Conservation (phyloP, 495 filamentous ascomycete genomes). For the Penicillium verhagenii region DNA sequence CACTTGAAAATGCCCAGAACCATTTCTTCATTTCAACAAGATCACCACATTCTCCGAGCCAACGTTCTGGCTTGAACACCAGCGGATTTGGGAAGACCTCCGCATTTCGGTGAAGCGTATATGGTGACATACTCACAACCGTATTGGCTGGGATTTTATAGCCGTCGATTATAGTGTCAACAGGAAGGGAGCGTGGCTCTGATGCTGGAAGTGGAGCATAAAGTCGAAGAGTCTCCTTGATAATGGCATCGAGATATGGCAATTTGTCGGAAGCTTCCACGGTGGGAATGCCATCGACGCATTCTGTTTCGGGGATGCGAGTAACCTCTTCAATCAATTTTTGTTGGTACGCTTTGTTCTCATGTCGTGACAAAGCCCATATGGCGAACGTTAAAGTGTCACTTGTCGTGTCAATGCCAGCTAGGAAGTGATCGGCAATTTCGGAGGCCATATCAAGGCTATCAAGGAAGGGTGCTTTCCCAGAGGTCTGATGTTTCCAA, state of each 20-base stretch:
- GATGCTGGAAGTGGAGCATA: slow-evolving; percentile 65
- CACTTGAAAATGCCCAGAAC: slow-evolving; percentile 78
- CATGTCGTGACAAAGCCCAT: slow-evolving; percentile 31
- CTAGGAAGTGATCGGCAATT: slow-evolving; percentile 10
- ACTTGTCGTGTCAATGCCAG: slow-evolving; percentile 18
- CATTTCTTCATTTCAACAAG: slow-evolving; percentile 54
- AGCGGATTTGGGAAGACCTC: slow-evolving; percentile 51
- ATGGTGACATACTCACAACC: slow-evolving; percentile 59
- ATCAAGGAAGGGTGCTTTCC: not conserved
- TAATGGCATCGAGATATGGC: slow-evolving; percentile 63
- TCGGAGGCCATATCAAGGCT: slow-evolving; percentile 14
- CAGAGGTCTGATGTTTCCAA: not conserved
- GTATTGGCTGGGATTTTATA: slow-evolving; percentile 55
- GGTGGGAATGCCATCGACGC: slow-evolving; percentile 29
- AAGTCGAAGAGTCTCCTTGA: slow-evolving; percentile 69
- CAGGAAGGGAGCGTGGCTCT: slow-evolving; percentile 52
- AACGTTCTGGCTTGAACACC: slow-evolving; percentile 56
- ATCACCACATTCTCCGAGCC: slow-evolving; percentile 40
- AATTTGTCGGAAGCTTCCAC: slow-evolving; percentile 58
- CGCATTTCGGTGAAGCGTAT: slow-evolving; percentile 60
- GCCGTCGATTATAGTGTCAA: slow-evolving; percentile 27
- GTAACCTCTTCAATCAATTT: slow-evolving; percentile 24
- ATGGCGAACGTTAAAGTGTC: slow-evolving; percentile 39
- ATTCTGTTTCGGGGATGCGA: not conserved
- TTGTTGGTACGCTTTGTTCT: slow-evolving; percentile 25